phyloP scores from a whole-genome alignment of 805 yeast species.

The Hanseniaspora valbyensis region DNA sequence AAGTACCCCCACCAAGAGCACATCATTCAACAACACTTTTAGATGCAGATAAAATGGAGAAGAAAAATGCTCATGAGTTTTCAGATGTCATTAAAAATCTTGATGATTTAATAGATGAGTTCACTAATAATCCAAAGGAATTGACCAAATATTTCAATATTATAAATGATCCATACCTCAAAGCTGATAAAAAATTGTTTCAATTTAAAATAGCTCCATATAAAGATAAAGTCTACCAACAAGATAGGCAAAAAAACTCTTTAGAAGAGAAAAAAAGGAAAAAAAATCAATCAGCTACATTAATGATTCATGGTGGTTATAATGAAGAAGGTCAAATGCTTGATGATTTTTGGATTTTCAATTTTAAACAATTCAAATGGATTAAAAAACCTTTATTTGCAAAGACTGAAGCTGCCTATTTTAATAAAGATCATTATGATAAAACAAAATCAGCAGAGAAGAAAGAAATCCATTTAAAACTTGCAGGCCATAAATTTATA shows the following conservation, averaged over 20 bases:
- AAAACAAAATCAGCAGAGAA: background rate
- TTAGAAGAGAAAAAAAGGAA: background rate
- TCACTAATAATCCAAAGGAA: background rate
- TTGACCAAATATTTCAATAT: background rate
- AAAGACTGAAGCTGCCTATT: background rate
- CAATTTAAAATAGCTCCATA: background rate
- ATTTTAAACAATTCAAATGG: slow-evolving; percentile 7
- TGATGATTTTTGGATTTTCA: slow-evolving; percentile 3
- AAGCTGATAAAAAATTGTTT: background rate
- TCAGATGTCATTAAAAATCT: background rate
- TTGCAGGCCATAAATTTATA: slow-evolving; percentile 1
- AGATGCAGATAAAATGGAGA: background rate
- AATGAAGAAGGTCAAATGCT: background rate
- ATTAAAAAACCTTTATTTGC: background rate
- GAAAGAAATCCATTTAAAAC: background rate
- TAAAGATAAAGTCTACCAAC: background rate
- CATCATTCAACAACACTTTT: slow-evolving; percentile 11
- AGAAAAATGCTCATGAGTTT: background rate
- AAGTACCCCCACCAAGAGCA: background rate
- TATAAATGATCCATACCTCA: background rate
- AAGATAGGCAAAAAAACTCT: background rate
- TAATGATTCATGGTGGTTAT: slow-evolving; percentile 10
- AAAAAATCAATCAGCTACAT: background rate
- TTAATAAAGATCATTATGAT: background rate
- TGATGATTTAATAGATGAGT: background rate